Base-by-base conservation (phyloP, 768 basidiomycete species). In the Auricularia auricula-judae region DNA sequence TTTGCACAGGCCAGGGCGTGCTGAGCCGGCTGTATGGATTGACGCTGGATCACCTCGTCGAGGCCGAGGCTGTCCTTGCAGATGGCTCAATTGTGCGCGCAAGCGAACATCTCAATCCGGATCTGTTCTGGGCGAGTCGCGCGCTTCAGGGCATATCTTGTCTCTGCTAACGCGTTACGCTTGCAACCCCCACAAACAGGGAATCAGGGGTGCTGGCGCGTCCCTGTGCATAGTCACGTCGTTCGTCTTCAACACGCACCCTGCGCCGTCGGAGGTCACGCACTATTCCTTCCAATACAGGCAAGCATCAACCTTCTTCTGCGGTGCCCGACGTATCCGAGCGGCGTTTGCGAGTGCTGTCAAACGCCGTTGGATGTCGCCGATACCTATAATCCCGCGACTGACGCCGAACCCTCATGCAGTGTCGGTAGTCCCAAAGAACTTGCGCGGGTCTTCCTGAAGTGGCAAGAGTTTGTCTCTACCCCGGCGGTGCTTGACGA, bases 211-310 rank as follows among this genome's bases (percentile, higher is more conserved):
- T 16, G 72, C 73, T 1, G 73, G 67, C 3, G 72, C 74, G 5
- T 70, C 70, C 3, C 74, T 71, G 44, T 72, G 69, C 16, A 71
- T 76, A 66, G 65, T 73, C 36, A 74, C 73, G 33, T 65, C 66
- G 23, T 74, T 69, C 56, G 66, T 69, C 51, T 44, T 74, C 43
- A 47, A 69, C 21, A 74, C 74, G 1, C 67, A 67, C 62, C 69
- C 70, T 3, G 68, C 66, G 3, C 74, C 75, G 0, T n/a, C 68
- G 8, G 67, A 12, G 39, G 65, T 66, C 7, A 60, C 67, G 21
- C 47, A 51, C 47, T 51, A 51, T 18, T 51, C 47, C 11, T 51
- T 51, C 47, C 18, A 51, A 18, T 51, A 51, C 21, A 51, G 18
- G 47, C 21, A 21, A 16, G 47, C 18, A 18, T 51, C 47, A 18